Evolutionary conservation across 2,329 filamentous ascomycete species (phyloP), one percentile per base, ranked within the genome.

Genomic region (Penicillium sp.): DNA sequence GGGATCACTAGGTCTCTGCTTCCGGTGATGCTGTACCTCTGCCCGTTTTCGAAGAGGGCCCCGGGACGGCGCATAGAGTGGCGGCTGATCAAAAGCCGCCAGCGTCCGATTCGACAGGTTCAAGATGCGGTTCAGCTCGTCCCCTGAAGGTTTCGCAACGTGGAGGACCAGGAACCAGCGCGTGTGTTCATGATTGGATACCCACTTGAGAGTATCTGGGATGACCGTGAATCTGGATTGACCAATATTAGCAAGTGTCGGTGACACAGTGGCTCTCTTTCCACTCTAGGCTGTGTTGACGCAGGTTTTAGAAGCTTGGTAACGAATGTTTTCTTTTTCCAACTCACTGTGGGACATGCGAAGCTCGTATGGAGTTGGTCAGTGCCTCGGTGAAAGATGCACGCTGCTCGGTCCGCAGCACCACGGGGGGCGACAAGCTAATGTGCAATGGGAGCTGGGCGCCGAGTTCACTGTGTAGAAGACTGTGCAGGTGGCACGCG

Each of bases 121-220:
- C 5, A 97, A 75, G 6, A 97, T 73, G 25, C 66, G 59, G 35
- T 81, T 77, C 38, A 93, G 70, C 50, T 79, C 74, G 38, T 80
- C 70, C 39, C 80, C 76, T 5, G 60, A 54, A 1, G 72, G 71
- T 43, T 55, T 69, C 11, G 59, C 68, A 39, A 90, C 77, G 24
- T 81, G 77, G 41, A 96, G 67, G 3, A 96, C 87, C 5, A 96
- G 77, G 63, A 98, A 98, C 68, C 86, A 91, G 39, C 93, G 82
- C 18, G 80, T 85, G 33, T 73, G 69, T 55, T 85, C 80, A 53
- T 76, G 77, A 60, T 88, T 88, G 0, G 81, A 71, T 41, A 85
- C 82, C 83, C 84, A 88, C 53, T 78, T 73, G 41, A 85, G 59
- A 18, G 66, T 64, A 4, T 67, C 63, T n/a, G 78, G 73, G 3